Evolutionary conservation across 345 rosid genomes (phyloP), one percentile per base, ranked within the genome.

Genomic region (Toxicodendron radicans): DNA sequence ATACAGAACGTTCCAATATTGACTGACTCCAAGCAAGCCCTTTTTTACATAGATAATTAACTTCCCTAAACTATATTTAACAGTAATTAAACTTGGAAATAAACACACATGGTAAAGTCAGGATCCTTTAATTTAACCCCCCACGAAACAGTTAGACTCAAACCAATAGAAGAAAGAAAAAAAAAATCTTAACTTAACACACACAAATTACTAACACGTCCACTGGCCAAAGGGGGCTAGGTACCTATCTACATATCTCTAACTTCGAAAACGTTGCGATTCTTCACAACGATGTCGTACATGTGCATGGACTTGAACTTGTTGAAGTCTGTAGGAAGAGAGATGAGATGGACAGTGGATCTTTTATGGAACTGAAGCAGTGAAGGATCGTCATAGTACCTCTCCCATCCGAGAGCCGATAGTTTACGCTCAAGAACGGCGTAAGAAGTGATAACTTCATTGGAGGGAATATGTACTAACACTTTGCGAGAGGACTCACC

Each of bases 231-330:
- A 18, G 8, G 43, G 43, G 43, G 43, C 46, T 60, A 4, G 53
- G 27, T 0, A 3, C 24, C 49, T 20, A 43, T 33, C 58, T 66
- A 66, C 71, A 69, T 72, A 18, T 90, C 91, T 60, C 88, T 83
- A 11, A 93, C 97, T 76, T 91, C 84, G 53, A 93, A 93, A 75
- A 82, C 32, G 79, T 86, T 85, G 12, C 89, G 91, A 70, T 88
- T 91, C 69, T 93, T 90, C 67, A 91, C 91, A 53, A 93, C 93
- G 76, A 93, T 91, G 67, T 93, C 97, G 65, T 78, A 91, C 98
- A 93, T 93, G 78, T 93, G 94, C 79, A 85, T 75, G 81, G 90
- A 70, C 73, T 85, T 90, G 85, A 93, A 84, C 83, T 66, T 87
- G 83, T 18, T 76, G 71, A 91, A 93, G 78, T 91, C 93, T 57